phyloP scores from a whole-genome alignment of 139 green algal species.

The Trebouxia sp. region DNA sequence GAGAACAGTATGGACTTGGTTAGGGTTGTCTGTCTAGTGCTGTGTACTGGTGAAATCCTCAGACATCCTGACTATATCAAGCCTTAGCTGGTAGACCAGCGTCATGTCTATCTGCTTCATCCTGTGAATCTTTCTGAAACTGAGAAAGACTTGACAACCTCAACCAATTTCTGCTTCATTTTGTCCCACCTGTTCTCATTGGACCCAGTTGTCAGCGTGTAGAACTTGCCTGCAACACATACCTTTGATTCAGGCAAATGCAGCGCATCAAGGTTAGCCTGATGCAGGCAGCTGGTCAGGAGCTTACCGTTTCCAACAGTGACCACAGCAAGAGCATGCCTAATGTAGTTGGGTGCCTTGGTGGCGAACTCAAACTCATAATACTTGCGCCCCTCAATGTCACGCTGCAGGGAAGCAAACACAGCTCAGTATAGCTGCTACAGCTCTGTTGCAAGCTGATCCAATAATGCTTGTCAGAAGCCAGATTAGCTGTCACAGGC shows the following conservation, averaged over 20 bases:
- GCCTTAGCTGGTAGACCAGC: no score
- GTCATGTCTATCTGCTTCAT: no score
- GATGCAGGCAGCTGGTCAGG: background rate
- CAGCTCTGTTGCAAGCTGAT: background rate
- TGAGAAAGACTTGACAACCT: slow-evolving; percentile 62
- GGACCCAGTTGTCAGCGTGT: slow-evolving; percentile 87
- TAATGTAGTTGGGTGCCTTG: slow-evolving; percentile 68
- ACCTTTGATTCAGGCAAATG: background rate
- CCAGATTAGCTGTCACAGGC: background rate
- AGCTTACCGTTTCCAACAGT: slow-evolving; percentile 70
- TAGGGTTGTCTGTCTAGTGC: no score
- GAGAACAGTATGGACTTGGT: no score
- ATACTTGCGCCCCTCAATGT: slow-evolving; percentile 81
- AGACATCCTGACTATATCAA: no score
- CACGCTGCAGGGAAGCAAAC: slow-evolving; percentile 45
- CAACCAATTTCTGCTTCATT: slow-evolving; percentile 83
- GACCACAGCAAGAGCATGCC: slow-evolving; percentile 80
- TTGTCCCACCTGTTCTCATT: slow-evolving; percentile 92
- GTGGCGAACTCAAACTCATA: slow-evolving; percentile 92
- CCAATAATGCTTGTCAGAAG: background rate
- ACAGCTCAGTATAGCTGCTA: no score
- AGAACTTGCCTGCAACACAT: slow-evolving; percentile 84
- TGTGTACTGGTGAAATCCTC: no score
- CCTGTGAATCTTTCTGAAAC: slow-evolving; percentile 48
- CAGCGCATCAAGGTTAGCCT: no score